Evolutionary conservation across 2,329 filamentous ascomycete genomes (phyloP), one percentile per base, ranked within the genome.

Genomic region (Dichotomopilus funicola): DNA sequence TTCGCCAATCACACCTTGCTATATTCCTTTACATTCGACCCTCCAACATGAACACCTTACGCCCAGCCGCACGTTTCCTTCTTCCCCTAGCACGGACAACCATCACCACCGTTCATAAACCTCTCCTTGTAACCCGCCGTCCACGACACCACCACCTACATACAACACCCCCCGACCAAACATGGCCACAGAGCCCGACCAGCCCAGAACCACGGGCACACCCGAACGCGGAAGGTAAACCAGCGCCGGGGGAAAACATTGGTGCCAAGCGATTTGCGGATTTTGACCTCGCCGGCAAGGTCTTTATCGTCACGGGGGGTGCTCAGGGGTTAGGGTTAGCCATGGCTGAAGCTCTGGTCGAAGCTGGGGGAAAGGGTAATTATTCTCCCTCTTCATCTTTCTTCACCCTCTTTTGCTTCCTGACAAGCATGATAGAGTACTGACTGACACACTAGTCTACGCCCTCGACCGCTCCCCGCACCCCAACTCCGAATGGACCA

Each of bases 241-340:
- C 43, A 6, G 12, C 19, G 1, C 19, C n/a, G 5, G 37, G 42
- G n/a, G 47, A 53, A 37, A 49, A 53, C 33, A 47, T 57, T 4
- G 54, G 51, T 36, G 6, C 19, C 5, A 56, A 57, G 41, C 40
- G 49, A n/a, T 56, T 59, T 36, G 35, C n/a, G 10, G 51, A 57
- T 19, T 59, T 54, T 13, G 46, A 59, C 3, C 38, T 59, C 31
- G 49, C 51, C n/a, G 51, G 51, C 13, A 59, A 55, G 10, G 85
- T 91, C 10, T 79, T 91, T 49, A 71, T 91, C 47, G 87, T 95
- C 12, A 87, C 88, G 2, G 89, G 89, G 43, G 89, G 81, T 53
- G 89, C 84, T 5, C 81, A 88, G 58, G 89, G 89, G 2, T 76
- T 95, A 6, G 89, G 89, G 42, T 75, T 94, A 44, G 85, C 87